Conservation (phyloP, 768 basidiomycete species). For the Trametes sanguinea region DNA sequence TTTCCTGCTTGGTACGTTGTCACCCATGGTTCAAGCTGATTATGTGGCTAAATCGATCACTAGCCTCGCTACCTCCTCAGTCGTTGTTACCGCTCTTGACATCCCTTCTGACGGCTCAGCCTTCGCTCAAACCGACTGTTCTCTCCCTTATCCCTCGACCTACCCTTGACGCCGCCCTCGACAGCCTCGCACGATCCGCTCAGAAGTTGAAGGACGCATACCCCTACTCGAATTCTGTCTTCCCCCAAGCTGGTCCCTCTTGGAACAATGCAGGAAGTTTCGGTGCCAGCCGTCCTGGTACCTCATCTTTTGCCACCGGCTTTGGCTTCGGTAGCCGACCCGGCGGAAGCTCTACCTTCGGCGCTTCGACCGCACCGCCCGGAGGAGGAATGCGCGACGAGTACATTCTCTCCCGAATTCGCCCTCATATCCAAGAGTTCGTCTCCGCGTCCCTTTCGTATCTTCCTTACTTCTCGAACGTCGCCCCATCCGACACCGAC, state of each 20-base stretch:
- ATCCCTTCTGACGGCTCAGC: constrained; percentile 66
- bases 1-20: constrained; percentile 68
- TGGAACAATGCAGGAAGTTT: constrained; percentile 28
- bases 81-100: constrained; percentile 74
- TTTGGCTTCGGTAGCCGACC: constrained; percentile 31
- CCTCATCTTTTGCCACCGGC: constrained; percentile 11
- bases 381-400: constrained; percentile 71
- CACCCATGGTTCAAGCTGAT: constrained; percentile 1
- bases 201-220: constrained; percentile 80
- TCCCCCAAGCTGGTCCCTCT: constrained; percentile 36
- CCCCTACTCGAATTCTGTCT: constrained; percentile 66
- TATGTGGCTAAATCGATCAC: constrained; percentile 20
- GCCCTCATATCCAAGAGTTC: constrained; percentile 76
- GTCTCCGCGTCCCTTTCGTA: constrained; percentile 78
- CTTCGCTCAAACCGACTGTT: constrained; percentile 68
- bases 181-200: constrained; percentile 66
- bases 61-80: constrained; percentile 79
- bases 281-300: constrained; percentile 3
- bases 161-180: constrained; percentile 70
- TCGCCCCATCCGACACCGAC: constrained; percentile 36
- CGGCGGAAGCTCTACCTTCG: constrained; percentile 3
- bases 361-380: constrained; percentile 17
- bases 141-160: constrained; percentile 84
- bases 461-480: constrained; percentile 80
- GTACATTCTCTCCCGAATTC: constrained; percentile 74